A percentile compares a stretch with the other conserved stretches of the same genome.
These are phyloP conservation scores for Leccinum truebloodii DNA, from an alignment of 768 basidiomycete species.

Conservation along the genomic window DNA sequence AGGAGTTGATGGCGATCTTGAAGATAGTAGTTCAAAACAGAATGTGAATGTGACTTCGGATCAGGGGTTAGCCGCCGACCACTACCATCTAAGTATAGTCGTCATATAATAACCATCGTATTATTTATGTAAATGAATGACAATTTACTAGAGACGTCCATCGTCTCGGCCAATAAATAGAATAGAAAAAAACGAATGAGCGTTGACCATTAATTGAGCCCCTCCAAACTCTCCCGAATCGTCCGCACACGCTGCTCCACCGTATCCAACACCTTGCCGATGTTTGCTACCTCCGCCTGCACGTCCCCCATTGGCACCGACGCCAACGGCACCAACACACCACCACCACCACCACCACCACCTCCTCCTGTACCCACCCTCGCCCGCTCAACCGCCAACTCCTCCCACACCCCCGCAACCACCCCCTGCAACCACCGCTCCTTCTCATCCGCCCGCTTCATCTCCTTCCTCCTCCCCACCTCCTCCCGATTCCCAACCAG, in stretches of 20 bases:
- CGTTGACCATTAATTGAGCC: slow-evolving; percentile 26
- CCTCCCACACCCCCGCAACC: slow-evolving; percentile 71
- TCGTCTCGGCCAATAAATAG: neutral
- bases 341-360: neutral
- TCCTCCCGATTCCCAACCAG: slow-evolving; percentile 51
- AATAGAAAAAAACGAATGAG: neutral
- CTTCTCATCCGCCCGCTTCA: slow-evolving; percentile 60
- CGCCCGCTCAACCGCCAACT: slow-evolving; percentile 52
- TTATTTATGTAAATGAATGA: neutral
- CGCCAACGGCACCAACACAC: slow-evolving; percentile 18
- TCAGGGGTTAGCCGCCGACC: no score
- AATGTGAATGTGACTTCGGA: neutral
- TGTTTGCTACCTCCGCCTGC: slow-evolving; percentile 48
- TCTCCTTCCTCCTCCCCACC: slow-evolving; percentile 44
- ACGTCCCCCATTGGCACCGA: slow-evolving; percentile 32
- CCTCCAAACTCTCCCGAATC: slow-evolving; percentile 46
- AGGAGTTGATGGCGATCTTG: no score
- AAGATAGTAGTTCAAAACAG: neutral
- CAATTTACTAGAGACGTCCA: neutral
- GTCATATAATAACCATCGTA: no score
- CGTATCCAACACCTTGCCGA: slow-evolving; percentile 52
- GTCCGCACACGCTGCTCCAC: slow-evolving; percentile 56
- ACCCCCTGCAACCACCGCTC: slow-evolving; percentile 77
- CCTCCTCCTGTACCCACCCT: slow-evolving; percentile 1
- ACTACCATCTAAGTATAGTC: no score